These are phyloP conservation scores for Boletus huronensis DNA, from an alignment of 768 basidiomycete species.

Conservation along the genomic window DNA sequence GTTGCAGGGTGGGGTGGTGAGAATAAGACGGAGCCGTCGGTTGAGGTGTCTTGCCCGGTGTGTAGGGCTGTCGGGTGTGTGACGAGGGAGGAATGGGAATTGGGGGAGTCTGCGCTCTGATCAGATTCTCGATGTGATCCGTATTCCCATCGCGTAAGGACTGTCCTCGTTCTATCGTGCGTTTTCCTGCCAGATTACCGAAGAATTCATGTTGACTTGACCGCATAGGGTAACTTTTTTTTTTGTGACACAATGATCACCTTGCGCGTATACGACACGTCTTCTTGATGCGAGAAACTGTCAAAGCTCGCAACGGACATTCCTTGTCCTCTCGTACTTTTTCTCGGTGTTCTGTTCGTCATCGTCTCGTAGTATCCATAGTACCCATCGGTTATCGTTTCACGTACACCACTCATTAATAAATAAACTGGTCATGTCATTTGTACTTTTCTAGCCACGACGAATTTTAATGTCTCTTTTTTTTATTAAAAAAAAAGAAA, in stretches of 20 bases:
- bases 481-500: background rate
- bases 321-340: background rate
- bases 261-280: background rate
- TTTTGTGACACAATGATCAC: background rate
- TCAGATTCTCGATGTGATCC: background rate
- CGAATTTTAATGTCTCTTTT: background rate
- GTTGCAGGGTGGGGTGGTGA: conserved; percentile 60
- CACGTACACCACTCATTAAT: background rate
- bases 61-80: conserved; percentile 65
- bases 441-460: conserved; percentile 13
- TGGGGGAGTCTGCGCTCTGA: conserved; percentile 37
- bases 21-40: conserved; percentile 36
- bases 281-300: conserved; percentile 1
- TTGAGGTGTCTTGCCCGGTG: conserved; percentile 73
- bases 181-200: background rate
- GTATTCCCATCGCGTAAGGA: background rate
- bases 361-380: conserved; percentile 15
- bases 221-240: background rate
- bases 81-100: conserved; percentile 58
- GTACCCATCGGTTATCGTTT: conserved; percentile 10
- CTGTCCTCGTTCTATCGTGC: background rate
- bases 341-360: background rate
- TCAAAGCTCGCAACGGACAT: background rate
- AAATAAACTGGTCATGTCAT: background rate
- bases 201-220: background rate